phyloP scores from a whole-genome alignment of 805 yeast genomes.

The Lipomyces yamadae region DNA sequence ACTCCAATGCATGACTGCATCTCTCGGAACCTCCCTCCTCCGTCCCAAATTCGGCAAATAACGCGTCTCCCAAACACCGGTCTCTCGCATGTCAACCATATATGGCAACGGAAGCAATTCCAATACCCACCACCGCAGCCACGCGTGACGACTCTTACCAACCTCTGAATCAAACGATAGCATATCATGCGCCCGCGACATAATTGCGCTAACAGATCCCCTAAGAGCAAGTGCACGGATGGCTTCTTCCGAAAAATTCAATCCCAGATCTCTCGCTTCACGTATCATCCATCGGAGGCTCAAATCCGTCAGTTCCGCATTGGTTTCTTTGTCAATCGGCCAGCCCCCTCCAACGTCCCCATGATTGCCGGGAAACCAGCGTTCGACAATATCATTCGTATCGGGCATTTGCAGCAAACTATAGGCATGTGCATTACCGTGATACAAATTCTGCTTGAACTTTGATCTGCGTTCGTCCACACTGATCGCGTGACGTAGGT shows the following conservation, averaged over 20 bases:
- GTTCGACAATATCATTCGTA: constrained; percentile 52
- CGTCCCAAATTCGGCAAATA: constrained; percentile 64
- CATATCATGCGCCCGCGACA: constrained; percentile 33
- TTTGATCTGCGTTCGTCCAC: constrained; percentile 69
- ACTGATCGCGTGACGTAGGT: constrained; percentile 69
- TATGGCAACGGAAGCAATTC: constrained; percentile 65
- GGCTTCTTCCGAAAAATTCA: constrained; percentile 51
- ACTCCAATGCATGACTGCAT: constrained; percentile 65
- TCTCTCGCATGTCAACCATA: constrained; percentile 49
- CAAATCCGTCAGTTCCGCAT: constrained; percentile 55
- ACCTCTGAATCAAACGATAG: constrained; percentile 18
- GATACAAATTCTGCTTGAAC: constrained; percentile 59
- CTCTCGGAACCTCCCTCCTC: constrained; percentile 54
- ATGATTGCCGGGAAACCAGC: constrained; percentile 73
- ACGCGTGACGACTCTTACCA: constrained; percentile 9
- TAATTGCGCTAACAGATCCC: constrained; percentile 43
- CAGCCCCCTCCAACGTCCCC: constrained; percentile 75
- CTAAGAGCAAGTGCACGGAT: constrained; percentile 50
- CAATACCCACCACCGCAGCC: constrained; percentile 60
- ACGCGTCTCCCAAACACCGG: constrained; percentile 57
- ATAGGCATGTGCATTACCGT: not conserved
- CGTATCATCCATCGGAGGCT: constrained; percentile 66
- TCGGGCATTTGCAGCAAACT: not conserved
- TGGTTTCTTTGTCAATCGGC: constrained; percentile 51
- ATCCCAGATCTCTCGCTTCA: constrained; percentile 58